Percentiles rank a stretch among this genome's conserved stretches.
Conservation (phyloP, 106 monocot genomes). For the Chionographis japonica region DNA sequence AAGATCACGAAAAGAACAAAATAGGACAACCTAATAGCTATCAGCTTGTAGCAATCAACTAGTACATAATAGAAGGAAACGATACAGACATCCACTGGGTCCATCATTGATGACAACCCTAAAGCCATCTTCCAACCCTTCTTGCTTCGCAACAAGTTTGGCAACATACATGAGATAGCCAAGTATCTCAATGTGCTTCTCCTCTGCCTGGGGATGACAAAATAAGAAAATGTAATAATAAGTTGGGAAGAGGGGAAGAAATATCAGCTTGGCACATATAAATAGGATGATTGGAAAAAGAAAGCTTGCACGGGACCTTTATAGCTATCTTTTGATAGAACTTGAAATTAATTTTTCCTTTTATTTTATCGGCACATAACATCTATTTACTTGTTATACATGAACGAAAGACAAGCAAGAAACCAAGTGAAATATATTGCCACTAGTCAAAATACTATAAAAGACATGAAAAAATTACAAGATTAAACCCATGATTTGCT, state of each 20-base stretch:
- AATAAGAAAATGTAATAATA: neutral
- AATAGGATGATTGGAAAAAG: neutral
- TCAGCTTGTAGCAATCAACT: neutral
- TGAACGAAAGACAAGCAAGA: too few species aligned
- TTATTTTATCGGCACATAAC: too few species aligned
- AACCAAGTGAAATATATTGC: too few species aligned
- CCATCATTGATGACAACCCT: conserved; percentile 91
- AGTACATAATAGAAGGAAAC: neutral
- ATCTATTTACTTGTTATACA: too few species aligned
- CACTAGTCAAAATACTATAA: too few species aligned
- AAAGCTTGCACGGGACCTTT: neutral
- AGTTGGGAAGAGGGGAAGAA: too few species aligned
- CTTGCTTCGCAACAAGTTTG: conserved; percentile 87
- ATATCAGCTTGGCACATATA: too few species aligned
- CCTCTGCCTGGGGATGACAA: conserved; percentile 50
- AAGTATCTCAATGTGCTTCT: conserved; percentile 71
- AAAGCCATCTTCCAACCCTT: conserved; percentile 81
- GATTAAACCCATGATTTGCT: too few species aligned
- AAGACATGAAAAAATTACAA: too few species aligned
- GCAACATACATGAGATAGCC: conserved; percentile 68
- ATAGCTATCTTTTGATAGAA: neutral
- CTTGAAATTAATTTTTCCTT: too few species aligned
- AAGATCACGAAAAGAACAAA: conserved; percentile 1
- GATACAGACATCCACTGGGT: conserved; percentile 60
- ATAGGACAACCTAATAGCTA: neutral